A percentile compares a stretch with the other conserved stretches of the same genome.
Conservation (phyloP, 345 rosid species). For the Brassica juncea region DNA sequence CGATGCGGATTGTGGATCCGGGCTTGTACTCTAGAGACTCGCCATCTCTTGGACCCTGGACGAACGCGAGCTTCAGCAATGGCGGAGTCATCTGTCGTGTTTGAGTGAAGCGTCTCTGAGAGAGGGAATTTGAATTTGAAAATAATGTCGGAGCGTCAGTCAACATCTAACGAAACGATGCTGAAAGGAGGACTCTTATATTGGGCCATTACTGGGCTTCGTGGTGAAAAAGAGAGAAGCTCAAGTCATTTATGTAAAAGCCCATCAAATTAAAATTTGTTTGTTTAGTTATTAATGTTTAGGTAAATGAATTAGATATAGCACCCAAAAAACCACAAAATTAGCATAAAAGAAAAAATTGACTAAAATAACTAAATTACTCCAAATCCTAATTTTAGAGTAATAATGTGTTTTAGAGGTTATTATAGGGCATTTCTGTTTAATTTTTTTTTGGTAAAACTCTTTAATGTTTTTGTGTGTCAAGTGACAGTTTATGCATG, state of each 20-base stretch:
- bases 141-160: background rate
- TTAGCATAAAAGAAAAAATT: too few relatives aligned
- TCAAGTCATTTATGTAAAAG: background rate
- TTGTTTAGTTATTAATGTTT: too few relatives aligned
- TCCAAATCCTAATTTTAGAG: too few relatives aligned
- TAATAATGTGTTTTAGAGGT: too few relatives aligned
- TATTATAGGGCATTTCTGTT: too few relatives aligned
- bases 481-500: too few relatives aligned
- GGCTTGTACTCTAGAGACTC: slow-evolving; percentile 57
- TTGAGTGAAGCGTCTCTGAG: slow-evolving; percentile 13
- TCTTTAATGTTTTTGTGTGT: too few relatives aligned
- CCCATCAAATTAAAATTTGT: background rate
- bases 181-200: background rate
- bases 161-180: background rate
- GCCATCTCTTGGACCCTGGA: slow-evolving; percentile 70
- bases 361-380: too few relatives aligned
- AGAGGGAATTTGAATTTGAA: slow-evolving; percentile 9
- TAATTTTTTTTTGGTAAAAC: background rate
- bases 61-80: slow-evolving; percentile 49
- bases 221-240: too few relatives aligned
- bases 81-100: slow-evolving; percentile 47
- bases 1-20: slow-evolving; percentile 56
- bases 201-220: too few relatives aligned
- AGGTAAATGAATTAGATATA: too few relatives aligned
- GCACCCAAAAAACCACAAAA: too few relatives aligned